phyloP scores from a whole-genome alignment of 257 asterid species.

The Lycium barbarum region DNA sequence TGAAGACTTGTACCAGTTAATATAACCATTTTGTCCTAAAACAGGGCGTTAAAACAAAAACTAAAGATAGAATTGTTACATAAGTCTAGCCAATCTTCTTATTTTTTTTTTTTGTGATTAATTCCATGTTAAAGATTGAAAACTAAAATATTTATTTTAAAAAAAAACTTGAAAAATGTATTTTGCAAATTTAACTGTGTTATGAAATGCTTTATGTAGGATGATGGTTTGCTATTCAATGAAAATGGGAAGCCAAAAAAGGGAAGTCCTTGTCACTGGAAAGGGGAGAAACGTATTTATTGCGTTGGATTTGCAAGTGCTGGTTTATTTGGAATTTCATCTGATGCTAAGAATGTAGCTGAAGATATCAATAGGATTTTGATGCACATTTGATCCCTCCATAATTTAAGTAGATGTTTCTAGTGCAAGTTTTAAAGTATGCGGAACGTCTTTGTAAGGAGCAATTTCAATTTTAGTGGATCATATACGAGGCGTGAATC shows the following conservation, averaged over 20 bases:
- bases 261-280: slow-evolving; percentile 50
- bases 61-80: too few species aligned
- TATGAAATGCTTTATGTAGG: slow-evolving; percentile 36
- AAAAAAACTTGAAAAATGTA: background rate
- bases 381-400: background rate
- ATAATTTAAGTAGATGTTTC: background rate
- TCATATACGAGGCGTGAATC: too few species aligned
- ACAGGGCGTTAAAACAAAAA: too few species aligned
- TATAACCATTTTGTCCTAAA: too few species aligned
- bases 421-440: background rate
- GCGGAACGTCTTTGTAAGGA: background rate
- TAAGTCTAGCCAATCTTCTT: background rate
- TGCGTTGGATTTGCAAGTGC: slow-evolving; percentile 57
- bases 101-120: background rate
- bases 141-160: background rate
- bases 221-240: slow-evolving; percentile 48
- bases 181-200: background rate
- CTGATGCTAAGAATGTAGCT: slow-evolving; percentile 52
- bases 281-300: slow-evolving; percentile 59
- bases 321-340: slow-evolving; percentile 52
- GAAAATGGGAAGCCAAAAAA: slow-evolving; percentile 59
- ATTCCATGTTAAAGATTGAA: background rate
- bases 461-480: background rate
- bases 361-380: slow-evolving; percentile 41
- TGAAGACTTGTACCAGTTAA: too few species aligned